These are phyloP conservation scores for Saitoella complicata DNA, from an alignment of 805 yeast species.

Conservation along the genomic window DNA sequence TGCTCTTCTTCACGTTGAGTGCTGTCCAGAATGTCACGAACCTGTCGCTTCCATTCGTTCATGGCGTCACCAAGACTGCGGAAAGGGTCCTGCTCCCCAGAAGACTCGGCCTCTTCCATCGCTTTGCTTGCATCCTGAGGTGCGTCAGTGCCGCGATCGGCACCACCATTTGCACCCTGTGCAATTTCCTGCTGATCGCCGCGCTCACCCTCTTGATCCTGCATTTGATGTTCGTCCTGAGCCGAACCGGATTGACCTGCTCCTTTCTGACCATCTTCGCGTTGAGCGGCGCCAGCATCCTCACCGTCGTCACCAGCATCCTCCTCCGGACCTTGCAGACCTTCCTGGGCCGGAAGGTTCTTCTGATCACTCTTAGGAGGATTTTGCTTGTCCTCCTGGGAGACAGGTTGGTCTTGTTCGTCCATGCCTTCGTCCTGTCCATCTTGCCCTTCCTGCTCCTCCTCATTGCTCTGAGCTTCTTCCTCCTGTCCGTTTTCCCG, in stretches of 20 bases:
- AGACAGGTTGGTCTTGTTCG: constrained; percentile 19
- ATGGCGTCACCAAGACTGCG: constrained; percentile 82
- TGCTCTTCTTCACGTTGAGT: constrained; percentile 19
- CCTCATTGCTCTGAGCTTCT: constrained; percentile 16
- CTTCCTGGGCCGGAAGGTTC: constrained; percentile 36
- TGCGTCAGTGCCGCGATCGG: not conserved
- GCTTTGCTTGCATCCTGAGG: not conserved
- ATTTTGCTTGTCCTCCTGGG: constrained; percentile 22
- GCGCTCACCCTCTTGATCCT: constrained; percentile 4
- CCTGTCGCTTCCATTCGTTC: constrained; percentile 81
- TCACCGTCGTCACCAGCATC: constrained; percentile 37
- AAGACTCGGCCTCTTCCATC: not conserved
- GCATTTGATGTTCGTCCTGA: too few relatives aligned
- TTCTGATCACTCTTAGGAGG: constrained; percentile 27
- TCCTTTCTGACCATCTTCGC: constrained; percentile 27
- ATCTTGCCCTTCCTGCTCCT: constrained; percentile 19
- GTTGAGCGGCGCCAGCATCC: constrained; percentile 37
- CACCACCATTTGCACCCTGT: not conserved
- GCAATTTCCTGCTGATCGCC: constrained; percentile 6
- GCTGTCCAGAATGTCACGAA: constrained; percentile 62
- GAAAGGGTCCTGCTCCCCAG: constrained; percentile 36
- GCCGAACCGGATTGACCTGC: too few relatives aligned
- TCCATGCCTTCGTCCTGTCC: constrained; percentile 22
- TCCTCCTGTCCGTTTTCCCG: constrained; percentile 14
- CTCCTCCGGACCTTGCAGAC: constrained; percentile 68